A percentile compares a stretch with the other conserved stretches of the same genome.
phyloP scores from a whole-genome alignment of 2,329 filamentous ascomycete species.

The Fusarium avenaceum region DNA sequence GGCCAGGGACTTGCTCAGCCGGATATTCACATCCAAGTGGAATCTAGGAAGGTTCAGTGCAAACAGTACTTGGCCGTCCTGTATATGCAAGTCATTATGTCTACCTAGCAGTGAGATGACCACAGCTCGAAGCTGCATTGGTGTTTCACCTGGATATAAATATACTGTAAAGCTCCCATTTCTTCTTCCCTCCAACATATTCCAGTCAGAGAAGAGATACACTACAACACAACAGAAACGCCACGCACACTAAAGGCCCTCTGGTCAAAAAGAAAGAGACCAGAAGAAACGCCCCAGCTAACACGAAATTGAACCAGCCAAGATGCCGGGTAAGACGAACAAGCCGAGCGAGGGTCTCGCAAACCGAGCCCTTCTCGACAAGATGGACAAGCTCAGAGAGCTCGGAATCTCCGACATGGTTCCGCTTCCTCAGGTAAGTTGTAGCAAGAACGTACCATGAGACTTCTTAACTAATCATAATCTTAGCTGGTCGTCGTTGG shows the following conservation, averaged over 20 bases:
- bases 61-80: not conserved
- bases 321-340: not conserved
- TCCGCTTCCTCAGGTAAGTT: slow-evolving; percentile 66
- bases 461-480: not conserved
- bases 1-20: too few relatives aligned
- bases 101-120: not conserved
- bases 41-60: too few relatives aligned
- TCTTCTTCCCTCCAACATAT: not conserved
- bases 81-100: not conserved
- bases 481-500: slow-evolving; percentile 84
- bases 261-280: not conserved
- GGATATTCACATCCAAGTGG: too few relatives aligned
- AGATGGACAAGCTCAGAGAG: slow-evolving; percentile 60
- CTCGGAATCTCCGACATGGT: slow-evolving; percentile 56
- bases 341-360: slow-evolving; percentile 31
- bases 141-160: not conserved
- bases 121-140: not conserved
- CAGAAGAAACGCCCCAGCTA: not conserved
- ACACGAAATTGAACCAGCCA: not conserved
- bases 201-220: too few relatives aligned
- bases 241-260: not conserved
- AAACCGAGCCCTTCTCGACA: slow-evolving; percentile 48
- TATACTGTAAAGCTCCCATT: not conserved
- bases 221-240: too few relatives aligned
- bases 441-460: rapidly evolving